Evolutionary conservation across 164 flowering plant genomes (phyloP).

Genomic region (Warburgia ugandensis): DNA sequence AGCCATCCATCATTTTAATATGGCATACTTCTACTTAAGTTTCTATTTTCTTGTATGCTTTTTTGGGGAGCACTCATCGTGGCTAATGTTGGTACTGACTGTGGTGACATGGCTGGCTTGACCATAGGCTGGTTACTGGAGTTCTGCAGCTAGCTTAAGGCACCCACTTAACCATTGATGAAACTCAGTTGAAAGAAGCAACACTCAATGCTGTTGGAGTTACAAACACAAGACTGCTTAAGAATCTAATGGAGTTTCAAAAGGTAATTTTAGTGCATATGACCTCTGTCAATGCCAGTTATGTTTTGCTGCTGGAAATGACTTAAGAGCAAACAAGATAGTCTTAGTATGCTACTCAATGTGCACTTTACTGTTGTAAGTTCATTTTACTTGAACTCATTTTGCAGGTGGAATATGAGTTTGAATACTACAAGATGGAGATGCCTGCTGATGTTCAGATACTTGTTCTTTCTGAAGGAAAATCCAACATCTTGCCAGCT

Average conservation of each 20-base stretch:
- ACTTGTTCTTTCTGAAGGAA: constrained; percentile 74
- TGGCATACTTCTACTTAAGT: too few relatives aligned
- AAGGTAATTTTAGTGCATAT: constrained; percentile 44
- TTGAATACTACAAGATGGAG: constrained; percentile 77
- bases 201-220: constrained; percentile 67
- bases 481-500: constrained; percentile 82
- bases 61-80: neutral
- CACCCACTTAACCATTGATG: constrained; percentile 77
- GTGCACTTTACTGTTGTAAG: too few relatives aligned
- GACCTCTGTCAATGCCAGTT: neutral
- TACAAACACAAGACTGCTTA: constrained; percentile 60
- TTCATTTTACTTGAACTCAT: neutral
- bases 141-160: constrained; percentile 78
- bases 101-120: neutral
- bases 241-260: constrained; percentile 58
- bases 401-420: constrained; percentile 85
- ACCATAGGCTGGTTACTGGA: constrained; percentile 63
- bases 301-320: too few relatives aligned
- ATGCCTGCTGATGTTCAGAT: constrained; percentile 75
- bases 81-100: too few relatives aligned
- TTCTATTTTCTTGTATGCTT: neutral
- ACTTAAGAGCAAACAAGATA: too few relatives aligned
- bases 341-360: too few relatives aligned
- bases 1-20: too few relatives aligned
- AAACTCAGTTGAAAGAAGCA: constrained; percentile 65